Evolutionary conservation across 345 rosid genomes (phyloP).

Genomic region (Psidium friedrichsthalianum): DNA sequence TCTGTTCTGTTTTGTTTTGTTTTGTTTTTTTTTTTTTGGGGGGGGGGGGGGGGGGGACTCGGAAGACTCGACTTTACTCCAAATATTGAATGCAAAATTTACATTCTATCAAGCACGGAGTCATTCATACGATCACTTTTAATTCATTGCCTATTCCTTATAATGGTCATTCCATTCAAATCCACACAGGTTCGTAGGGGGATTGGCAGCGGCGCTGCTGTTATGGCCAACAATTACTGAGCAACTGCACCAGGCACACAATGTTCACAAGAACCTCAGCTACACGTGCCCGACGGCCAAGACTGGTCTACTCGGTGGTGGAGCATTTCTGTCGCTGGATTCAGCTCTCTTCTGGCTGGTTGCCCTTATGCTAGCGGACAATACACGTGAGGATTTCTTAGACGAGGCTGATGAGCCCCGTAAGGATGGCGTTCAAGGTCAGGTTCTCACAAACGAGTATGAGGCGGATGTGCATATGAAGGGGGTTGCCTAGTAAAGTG

Average conservation of each 20-base stretch:
- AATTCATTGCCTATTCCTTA: neutral
- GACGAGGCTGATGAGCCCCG: conserved; percentile 31
- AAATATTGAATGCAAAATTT: neutral
- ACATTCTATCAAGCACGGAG: neutral
- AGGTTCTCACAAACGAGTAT: neutral
- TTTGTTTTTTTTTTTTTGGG: too few species aligned
- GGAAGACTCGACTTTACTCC: neutral
- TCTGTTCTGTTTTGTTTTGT: neutral
- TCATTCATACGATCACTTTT: neutral
- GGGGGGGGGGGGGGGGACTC: too few species aligned
- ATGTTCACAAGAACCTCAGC: conserved; percentile 36
- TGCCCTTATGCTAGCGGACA: conserved; percentile 73
- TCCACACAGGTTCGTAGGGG: conserved; percentile 43
- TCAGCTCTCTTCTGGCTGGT: conserved; percentile 76
- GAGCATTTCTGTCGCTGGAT: conserved; percentile 75
- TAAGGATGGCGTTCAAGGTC: neutral
- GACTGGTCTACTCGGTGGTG: conserved; percentile 78
- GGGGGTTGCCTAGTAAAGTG: neutral
- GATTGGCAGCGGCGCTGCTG: conserved; percentile 47
- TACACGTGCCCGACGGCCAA: conserved; percentile 71
- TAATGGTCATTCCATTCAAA: neutral
- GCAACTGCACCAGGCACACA: conserved; percentile 52
- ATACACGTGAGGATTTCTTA: conserved; percentile 88
- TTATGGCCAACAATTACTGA: conserved; percentile 79
- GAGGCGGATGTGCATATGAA: neutral